These are phyloP conservation scores for Triticum turgidum DNA, from an alignment of 176 grass and related monocot species.

Conservation along the genomic window DNA sequence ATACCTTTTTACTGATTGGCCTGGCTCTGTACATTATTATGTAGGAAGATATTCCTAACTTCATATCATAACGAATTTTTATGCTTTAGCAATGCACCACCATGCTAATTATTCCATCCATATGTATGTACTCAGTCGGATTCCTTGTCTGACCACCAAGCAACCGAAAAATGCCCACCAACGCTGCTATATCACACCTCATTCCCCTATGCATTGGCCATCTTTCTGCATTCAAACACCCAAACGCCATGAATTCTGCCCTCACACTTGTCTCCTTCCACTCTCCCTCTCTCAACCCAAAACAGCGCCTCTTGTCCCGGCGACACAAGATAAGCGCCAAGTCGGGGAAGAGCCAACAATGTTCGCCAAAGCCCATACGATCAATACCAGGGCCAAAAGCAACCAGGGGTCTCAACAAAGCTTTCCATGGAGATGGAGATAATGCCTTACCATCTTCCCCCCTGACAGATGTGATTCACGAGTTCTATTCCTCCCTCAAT, in stretches of 20 bases:
- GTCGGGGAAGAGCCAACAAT: neutral
- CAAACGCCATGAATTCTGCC: slow-evolving; percentile 39
- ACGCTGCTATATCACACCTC: slow-evolving; percentile 1
- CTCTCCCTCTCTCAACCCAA: slow-evolving; percentile 12
- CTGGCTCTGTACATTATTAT: neutral
- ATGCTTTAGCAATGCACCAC: neutral
- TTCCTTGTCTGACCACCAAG: slow-evolving; percentile 38
- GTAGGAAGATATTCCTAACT: slow-evolving; percentile 31
- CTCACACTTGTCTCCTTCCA: slow-evolving; percentile 22
- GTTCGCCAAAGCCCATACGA: slow-evolving; percentile 2
- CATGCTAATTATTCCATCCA: neutral
- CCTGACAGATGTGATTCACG: slow-evolving; percentile 29
- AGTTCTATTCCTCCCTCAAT: slow-evolving; percentile 70
- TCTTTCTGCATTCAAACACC: slow-evolving; percentile 31
- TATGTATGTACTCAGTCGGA: neutral
- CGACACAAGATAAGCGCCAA: neutral
- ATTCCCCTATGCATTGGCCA: neutral
- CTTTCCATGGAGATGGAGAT: neutral
- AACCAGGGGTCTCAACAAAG: neutral
- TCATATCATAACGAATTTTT: neutral
- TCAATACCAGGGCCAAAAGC: slow-evolving; percentile 16
- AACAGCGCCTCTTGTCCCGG: neutral
- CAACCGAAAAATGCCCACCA: slow-evolving; percentile 38
- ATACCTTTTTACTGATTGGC: neutral
- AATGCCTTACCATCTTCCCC: slow-evolving; percentile 29